phyloP scores from a whole-genome alignment of 257 asterid genomes.

The Solanum bukasovii region DNA sequence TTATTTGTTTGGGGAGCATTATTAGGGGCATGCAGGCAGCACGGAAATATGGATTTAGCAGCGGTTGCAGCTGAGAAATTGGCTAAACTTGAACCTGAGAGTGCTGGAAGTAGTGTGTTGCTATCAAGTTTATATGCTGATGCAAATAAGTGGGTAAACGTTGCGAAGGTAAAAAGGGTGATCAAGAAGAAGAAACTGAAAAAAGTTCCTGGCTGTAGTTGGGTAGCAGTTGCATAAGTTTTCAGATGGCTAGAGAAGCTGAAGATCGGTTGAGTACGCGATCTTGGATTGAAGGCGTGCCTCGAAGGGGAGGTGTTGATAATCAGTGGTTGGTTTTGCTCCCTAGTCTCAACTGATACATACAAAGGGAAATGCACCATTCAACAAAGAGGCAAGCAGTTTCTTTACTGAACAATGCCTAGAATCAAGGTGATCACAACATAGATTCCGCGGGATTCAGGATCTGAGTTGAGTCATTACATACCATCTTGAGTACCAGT shows the following conservation, averaged over 20 bases:
- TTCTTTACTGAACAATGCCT: constrained; percentile 88
- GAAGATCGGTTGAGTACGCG: background rate
- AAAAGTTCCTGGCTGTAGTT: constrained; percentile 42
- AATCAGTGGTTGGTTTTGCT: constrained; percentile 85
- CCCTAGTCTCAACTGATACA: constrained; percentile 88
- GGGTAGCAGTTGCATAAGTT: constrained; percentile 38
- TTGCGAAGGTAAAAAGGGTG: constrained; percentile 26
- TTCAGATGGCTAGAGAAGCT: background rate
- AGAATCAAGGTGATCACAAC: constrained; percentile 89
- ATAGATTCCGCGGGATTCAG: constrained; percentile 63
- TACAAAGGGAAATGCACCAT: constrained; percentile 55
- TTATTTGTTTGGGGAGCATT: constrained; percentile 66
- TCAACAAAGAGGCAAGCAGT: constrained; percentile 82
- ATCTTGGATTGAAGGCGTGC: constrained; percentile 62
- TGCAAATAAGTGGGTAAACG: constrained; percentile 41
- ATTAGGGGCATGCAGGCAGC: constrained; percentile 61
- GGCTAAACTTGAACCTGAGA: constrained; percentile 54
- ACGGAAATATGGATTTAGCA: constrained; percentile 37
- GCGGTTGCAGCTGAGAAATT: constrained; percentile 45
- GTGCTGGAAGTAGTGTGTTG: constrained; percentile 40
- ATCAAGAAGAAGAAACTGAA: constrained; percentile 46
- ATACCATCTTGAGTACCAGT: constrained; percentile 56
- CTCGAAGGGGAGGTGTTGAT: constrained; percentile 80
- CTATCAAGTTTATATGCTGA: constrained; percentile 41
- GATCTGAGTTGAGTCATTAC: constrained; percentile 46